These are phyloP conservation scores for Penicillium sclerotiorum DNA, from an alignment of 2,329 filamentous ascomycete species.

Conservation along the genomic window DNA sequence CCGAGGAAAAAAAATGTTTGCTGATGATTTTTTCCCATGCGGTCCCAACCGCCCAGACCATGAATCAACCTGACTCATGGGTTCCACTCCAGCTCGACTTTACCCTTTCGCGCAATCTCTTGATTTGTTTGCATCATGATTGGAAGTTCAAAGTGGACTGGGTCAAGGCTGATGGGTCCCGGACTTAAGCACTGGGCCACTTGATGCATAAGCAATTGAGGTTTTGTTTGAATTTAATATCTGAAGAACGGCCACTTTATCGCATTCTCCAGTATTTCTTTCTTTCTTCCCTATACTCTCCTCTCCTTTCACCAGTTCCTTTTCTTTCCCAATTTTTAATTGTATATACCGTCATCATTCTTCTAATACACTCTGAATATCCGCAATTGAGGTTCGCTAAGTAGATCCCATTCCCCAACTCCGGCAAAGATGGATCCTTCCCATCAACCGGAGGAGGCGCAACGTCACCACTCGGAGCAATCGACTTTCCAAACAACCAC, in stretches of 20 bases:
- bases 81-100: slow-evolving; percentile 21
- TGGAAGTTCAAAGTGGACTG: too few species aligned
- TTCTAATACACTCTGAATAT: slow-evolving; percentile 14
- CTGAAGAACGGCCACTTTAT: background rate
- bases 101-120: background rate
- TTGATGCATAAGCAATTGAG: background rate
- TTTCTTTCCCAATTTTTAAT: too few species aligned
- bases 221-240: background rate
- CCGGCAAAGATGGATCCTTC: slow-evolving; percentile 25
- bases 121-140: background rate
- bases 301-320: background rate
- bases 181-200: slow-evolving; percentile 12
- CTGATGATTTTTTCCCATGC: slow-evolving; percentile 4
- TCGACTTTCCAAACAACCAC: slow-evolving; percentile 2
- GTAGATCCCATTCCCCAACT: background rate
- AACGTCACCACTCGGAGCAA: slow-evolving; percentile 5
- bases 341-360: slow-evolving; percentile 11
- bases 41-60: slow-evolving; percentile 3
- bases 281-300: background rate
- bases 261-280: background rate
- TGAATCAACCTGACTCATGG: slow-evolving; percentile 26
- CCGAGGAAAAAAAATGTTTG: slow-evolving; percentile 8
- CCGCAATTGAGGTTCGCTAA: slow-evolving; percentile 10
- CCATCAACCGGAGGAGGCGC: slow-evolving; percentile 17
- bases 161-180: slow-evolving; percentile 4